phyloP scores from a whole-genome alignment of 2,329 filamentous ascomycete species.

The Bisporella sp. region DNA sequence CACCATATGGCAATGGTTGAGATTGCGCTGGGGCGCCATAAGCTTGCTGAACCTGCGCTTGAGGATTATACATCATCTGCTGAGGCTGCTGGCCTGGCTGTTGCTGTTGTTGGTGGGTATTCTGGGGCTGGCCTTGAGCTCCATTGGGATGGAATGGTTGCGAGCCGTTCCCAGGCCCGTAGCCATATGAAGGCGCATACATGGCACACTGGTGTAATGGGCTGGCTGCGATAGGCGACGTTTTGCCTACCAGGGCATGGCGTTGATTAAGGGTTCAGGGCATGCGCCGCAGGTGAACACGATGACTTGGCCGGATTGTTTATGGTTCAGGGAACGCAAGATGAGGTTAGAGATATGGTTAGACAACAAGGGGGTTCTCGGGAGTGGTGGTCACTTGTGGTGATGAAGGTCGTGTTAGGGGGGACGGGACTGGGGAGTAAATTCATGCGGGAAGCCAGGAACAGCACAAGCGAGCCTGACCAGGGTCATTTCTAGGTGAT shows the following conservation, averaged over 20 bases:
- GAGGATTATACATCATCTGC: conserved; percentile 51
- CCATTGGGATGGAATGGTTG: conserved; percentile 14
- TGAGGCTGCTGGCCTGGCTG: conserved; percentile 23
- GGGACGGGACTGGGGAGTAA: no score
- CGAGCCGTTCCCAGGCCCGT: conserved; percentile 12
- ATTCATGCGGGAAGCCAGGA: no score
- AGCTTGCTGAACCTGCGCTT: conserved; percentile 11
- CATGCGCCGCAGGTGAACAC: background rate
- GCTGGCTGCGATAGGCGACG: background rate
- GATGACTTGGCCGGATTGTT: no score
- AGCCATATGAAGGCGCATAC: conserved; percentile 21
- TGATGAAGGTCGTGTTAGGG: no score
- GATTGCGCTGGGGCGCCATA: conserved; percentile 12
- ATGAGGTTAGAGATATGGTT: no score
- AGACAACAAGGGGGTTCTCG: no score
- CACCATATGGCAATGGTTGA: conserved; percentile 20
- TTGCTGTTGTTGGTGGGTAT: conserved; percentile 28
- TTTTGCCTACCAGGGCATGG: background rate
- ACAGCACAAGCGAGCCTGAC: no score
- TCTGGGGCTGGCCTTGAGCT: conserved; percentile 10
- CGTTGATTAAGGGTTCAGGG: background rate
- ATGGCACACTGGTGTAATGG: conserved; percentile 7
- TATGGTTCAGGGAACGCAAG: no score
- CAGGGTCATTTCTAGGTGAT: no score
- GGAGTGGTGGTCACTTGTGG: no score